Conservation (phyloP, 2,329 filamentous ascomycete genomes). For the Aspergillus persii region DNA sequence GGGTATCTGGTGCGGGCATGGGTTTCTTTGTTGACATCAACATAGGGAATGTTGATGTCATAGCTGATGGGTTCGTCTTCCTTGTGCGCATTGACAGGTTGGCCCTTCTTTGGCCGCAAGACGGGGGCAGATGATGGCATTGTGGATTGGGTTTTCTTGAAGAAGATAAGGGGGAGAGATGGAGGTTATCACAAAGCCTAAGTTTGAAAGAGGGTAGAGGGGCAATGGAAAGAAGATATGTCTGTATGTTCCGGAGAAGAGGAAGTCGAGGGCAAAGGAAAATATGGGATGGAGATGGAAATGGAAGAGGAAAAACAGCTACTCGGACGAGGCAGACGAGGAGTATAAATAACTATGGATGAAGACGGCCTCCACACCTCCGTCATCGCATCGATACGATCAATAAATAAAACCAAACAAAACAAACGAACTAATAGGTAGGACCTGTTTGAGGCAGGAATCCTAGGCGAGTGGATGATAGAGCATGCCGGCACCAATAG, state of each 20-base stretch:
- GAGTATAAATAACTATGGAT: slow-evolving; percentile 15
- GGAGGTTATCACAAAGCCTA: background rate
- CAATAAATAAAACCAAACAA: background rate
- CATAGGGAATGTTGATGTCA: slow-evolving; percentile 52
- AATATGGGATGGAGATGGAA: background rate
- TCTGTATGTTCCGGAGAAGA: background rate
- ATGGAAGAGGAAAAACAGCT: background rate
- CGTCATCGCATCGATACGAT: slow-evolving; percentile 10
- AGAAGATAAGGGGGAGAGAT: background rate
- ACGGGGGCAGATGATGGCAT: slow-evolving; percentile 36
- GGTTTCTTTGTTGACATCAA: slow-evolving; percentile 38
- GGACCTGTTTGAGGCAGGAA: slow-evolving; percentile 1
- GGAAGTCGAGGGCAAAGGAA: background rate
- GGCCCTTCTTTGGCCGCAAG: slow-evolving; percentile 24
- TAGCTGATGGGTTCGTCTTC: slow-evolving; percentile 40
- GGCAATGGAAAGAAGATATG: background rate
- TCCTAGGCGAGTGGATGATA: slow-evolving; percentile 18
- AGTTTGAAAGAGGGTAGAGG: background rate
- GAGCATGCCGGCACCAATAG: slow-evolving; percentile 18
- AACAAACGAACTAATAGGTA: background rate
- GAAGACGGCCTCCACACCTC: background rate
- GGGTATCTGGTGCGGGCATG: slow-evolving; percentile 42
- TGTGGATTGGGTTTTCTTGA: background rate
- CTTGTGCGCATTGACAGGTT: slow-evolving; percentile 25
- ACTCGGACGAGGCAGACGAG: slow-evolving; percentile 11